A percentile compares a stretch with the other conserved stretches of the same genome.
These are phyloP conservation scores for Bauhinia variegata DNA, from an alignment of 306 rosid genomes.

Conservation along the genomic window DNA sequence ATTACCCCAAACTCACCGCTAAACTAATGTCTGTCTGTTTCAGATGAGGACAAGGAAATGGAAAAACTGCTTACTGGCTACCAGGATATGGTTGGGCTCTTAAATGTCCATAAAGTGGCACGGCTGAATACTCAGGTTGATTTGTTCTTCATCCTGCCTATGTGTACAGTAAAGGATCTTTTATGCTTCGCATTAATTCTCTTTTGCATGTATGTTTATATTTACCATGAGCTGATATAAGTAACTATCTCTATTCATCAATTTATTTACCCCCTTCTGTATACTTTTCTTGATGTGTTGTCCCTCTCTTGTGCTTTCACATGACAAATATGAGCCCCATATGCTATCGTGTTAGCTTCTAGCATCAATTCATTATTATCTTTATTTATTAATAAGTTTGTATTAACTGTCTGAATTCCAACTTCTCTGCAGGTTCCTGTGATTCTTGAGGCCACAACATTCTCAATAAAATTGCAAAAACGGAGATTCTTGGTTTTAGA, in stretches of 20 bases:
- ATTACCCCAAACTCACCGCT: conserved; percentile 28
- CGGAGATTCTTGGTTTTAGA: conserved; percentile 78
- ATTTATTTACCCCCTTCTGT: conserved; percentile 10
- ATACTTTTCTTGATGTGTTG: not conserved
- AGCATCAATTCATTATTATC: not conserved
- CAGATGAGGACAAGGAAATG: conserved; percentile 90
- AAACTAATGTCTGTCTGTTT: conserved; percentile 16
- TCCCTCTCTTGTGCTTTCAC: no score
- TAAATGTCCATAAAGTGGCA: conserved; percentile 79
- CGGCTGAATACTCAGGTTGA: conserved; percentile 79
- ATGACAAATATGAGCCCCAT: not conserved
- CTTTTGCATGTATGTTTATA: not conserved
- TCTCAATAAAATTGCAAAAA: conserved; percentile 79
- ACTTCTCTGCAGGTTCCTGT: conserved; percentile 61
- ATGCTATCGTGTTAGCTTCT: not conserved
- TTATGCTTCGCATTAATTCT: not conserved
- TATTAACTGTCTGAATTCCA: conserved; percentile 10
- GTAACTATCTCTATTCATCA: not conserved
- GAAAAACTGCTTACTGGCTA: conserved; percentile 89
- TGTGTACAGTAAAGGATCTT: not conserved
- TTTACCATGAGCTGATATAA: not conserved
- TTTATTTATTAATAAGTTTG: not conserved
- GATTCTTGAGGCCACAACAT: conserved; percentile 77
- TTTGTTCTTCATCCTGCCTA: not conserved
- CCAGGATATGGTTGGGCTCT: conserved; percentile 90